phyloP scores from a whole-genome alignment of 2,329 filamentous ascomycete species.

The Alternaria sp. region DNA sequence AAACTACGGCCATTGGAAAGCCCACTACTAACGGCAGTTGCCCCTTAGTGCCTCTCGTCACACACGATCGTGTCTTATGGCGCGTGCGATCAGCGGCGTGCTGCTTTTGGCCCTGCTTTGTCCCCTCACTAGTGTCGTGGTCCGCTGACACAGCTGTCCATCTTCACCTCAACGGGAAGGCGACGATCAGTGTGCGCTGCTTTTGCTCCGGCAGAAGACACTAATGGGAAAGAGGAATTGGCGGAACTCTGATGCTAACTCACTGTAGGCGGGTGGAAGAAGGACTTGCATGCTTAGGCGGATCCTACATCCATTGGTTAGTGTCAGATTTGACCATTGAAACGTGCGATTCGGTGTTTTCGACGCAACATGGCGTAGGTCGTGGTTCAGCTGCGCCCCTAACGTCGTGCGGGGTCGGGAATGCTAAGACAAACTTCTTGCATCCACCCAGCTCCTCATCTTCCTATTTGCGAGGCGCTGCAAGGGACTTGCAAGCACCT shows the following conservation, averaged over 20 bases:
- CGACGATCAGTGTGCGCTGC: slow-evolving; percentile 8
- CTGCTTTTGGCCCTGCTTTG: slow-evolving; percentile 2
- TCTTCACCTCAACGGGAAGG: slow-evolving; percentile 8
- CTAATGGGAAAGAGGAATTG: background rate
- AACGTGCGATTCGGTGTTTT: background rate
- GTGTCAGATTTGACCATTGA: background rate
- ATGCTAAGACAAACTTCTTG: background rate
- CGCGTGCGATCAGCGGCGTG: slow-evolving; percentile 6
- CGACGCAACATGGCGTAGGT: background rate
- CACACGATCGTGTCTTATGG: background rate
- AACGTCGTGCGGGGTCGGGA: slow-evolving; percentile 2
- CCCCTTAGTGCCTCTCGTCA: background rate
- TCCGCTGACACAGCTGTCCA: slow-evolving; percentile 5
- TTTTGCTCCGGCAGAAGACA: background rate
- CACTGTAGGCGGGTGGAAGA: background rate
- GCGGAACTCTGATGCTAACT: background rate
- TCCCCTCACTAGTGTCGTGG: slow-evolving; percentile 1
- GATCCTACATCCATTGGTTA: background rate
- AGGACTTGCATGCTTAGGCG: background rate
- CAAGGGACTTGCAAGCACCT: background rate
- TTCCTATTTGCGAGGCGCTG: background rate
- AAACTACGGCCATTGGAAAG: background rate
- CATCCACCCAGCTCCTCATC: background rate
- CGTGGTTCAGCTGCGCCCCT: slow-evolving; percentile 1
- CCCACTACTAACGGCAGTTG: slow-evolving; percentile 5